A percentile compares a stretch with the other conserved stretches of the same genome.
These are phyloP conservation scores for Penicillium sp. DNA, from an alignment of 2,329 filamentous ascomycete species.

Conservation along the genomic window DNA sequence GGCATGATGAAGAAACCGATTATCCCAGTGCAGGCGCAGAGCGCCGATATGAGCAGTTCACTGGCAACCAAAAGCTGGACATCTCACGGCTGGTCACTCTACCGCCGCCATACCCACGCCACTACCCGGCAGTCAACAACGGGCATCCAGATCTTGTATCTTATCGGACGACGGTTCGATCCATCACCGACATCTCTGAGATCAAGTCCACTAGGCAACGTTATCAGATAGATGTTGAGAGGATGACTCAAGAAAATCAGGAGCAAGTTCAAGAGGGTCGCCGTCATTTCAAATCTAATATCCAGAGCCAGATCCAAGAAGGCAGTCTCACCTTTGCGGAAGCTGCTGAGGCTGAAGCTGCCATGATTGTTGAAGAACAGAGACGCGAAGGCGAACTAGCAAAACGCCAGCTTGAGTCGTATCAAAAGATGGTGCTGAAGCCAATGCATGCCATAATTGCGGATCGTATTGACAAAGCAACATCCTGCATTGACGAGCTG, in stretches of 20 bases:
- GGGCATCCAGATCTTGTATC: conserved; percentile 85
- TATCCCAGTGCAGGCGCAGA: conserved; percentile 17
- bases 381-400: conserved; percentile 69
- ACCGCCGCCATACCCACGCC: conserved; percentile 89
- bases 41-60: conserved; percentile 15
- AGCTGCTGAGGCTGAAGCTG: conserved; percentile 77
- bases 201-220: conserved; percentile 64
- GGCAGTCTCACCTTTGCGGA: conserved; percentile 81
- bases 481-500: conserved; percentile 73
- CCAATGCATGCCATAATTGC: conserved; percentile 80
- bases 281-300: conserved; percentile 68
- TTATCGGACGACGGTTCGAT: conserved; percentile 72
- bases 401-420: conserved; percentile 79
- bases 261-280: conserved; percentile 60
- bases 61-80: conserved; percentile 65
- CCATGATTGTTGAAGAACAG: conserved; percentile 70
- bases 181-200: conserved; percentile 72
- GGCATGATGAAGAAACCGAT: conserved; percentile 49
- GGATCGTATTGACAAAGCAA: conserved; percentile 71
- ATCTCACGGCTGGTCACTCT: conserved; percentile 90
- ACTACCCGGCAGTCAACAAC: conserved; percentile 95
- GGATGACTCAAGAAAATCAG: conserved; percentile 55
- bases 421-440: conserved; percentile 79
- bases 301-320: conserved; percentile 75
- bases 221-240: conserved; percentile 52